Evolutionary conservation across 805 yeast genomes (phyloP).

Genomic region (Danielozyma ontarioensis): DNA sequence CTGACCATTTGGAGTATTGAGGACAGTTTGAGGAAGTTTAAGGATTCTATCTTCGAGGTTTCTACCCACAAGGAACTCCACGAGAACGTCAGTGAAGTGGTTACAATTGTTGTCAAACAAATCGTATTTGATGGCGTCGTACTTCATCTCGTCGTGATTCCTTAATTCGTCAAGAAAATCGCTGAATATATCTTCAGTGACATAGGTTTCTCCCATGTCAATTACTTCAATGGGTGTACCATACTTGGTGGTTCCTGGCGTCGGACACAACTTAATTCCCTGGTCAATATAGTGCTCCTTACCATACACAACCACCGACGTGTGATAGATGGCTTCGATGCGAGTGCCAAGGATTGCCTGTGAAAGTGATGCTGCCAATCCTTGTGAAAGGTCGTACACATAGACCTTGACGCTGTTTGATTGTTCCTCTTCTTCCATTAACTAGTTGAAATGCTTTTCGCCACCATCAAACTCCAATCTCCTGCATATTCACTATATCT

Average conservation of each 20-base stretch:
- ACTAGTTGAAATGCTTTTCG: too few species aligned
- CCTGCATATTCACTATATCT: too few species aligned
- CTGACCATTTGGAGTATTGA: conserved; percentile 32
- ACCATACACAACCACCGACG: conserved; percentile 50
- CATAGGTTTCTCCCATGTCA: conserved; percentile 48
- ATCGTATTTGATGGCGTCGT: conserved; percentile 45
- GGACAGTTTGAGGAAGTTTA: conserved; percentile 48
- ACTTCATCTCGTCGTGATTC: conserved; percentile 33
- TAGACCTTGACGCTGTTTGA: conserved; percentile 44
- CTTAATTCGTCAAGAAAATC: conserved; percentile 50
- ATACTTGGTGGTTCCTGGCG: conserved; percentile 53
- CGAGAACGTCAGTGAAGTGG: conserved; percentile 55
- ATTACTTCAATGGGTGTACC: conserved; percentile 52
- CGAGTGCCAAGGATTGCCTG: conserved; percentile 47
- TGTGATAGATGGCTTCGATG: conserved; percentile 64
- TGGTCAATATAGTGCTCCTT: conserved; percentile 56
- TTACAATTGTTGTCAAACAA: conserved; percentile 63
- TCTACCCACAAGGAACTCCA: conserved; percentile 54
- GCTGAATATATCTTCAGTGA: conserved; percentile 46
- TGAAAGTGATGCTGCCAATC: conserved; percentile 51
- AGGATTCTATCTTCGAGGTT: conserved; percentile 50
- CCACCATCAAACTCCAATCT: too few species aligned
- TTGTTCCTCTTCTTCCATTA: conserved; percentile 12
- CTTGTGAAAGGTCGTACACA: conserved; percentile 61
- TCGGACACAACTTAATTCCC: conserved; percentile 40